Evolutionary conservation across 2,329 filamentous ascomycete genomes (phyloP).

Genomic region (Calonectria montana): DNA sequence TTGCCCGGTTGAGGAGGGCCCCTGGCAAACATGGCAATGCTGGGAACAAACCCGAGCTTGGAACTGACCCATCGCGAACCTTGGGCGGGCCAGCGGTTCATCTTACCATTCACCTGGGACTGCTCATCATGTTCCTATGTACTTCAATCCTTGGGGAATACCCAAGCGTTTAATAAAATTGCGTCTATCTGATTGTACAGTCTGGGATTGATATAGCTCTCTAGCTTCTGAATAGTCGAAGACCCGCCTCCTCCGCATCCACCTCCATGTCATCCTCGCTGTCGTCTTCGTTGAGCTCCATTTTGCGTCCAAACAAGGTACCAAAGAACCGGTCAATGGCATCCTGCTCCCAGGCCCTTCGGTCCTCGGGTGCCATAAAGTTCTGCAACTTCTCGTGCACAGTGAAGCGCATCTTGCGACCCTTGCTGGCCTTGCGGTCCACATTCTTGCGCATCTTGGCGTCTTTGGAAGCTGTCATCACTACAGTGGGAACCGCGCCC

Average conservation of each 20-base stretch:
- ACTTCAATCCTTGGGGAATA: constrained; percentile 28
- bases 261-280: constrained; percentile 63
- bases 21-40: constrained; percentile 25
- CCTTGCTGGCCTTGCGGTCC: constrained; percentile 95
- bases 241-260: constrained; percentile 64
- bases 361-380: constrained; percentile 94
- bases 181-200: constrained; percentile 18
- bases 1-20: constrained; percentile 44
- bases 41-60: not conserved
- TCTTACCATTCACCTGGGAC: constrained; percentile 53
- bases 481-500: constrained; percentile 63
- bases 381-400: constrained; percentile 98
- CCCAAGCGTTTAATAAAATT: constrained; percentile 21
- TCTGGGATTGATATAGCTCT: constrained; percentile 28
- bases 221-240: constrained; percentile 64
- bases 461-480: constrained; percentile 77
- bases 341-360: constrained; percentile 80
- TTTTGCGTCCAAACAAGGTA: constrained; percentile 78
- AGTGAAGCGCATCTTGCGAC: constrained; percentile 91
- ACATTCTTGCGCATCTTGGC: constrained; percentile 85
- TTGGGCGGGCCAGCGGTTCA: constrained; percentile 61
- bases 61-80: constrained; percentile 34
- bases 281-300: constrained; percentile 71
- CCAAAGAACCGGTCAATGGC: constrained; percentile 84
- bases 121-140: constrained; percentile 51